Evolutionary conservation across 2,329 filamentous ascomycete species (phyloP).

Genomic region (Dothistroma septosporum): DNA sequence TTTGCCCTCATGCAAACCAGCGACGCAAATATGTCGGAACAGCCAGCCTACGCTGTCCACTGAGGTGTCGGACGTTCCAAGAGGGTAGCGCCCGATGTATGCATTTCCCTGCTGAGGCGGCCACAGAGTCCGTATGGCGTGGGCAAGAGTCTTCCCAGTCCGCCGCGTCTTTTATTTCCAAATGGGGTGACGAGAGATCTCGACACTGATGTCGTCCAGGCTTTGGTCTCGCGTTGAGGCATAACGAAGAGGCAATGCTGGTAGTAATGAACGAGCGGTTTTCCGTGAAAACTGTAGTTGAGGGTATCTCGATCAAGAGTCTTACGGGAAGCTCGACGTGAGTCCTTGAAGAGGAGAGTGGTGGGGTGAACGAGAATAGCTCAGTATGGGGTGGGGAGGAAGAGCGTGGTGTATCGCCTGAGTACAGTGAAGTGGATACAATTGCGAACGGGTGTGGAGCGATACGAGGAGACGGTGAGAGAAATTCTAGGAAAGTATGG

Average conservation of each 20-base stretch:
- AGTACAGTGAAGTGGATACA: conserved; percentile 18
- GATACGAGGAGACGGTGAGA: conserved; percentile 22
- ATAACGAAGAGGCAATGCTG: conserved; percentile 70
- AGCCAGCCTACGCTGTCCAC: conserved; percentile 63
- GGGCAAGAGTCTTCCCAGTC: conserved; percentile 66
- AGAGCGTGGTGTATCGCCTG: conserved; percentile 17
- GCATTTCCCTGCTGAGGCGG: conserved; percentile 68
- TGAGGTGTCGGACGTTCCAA: conserved; percentile 67
- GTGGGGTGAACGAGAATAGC: conserved; percentile 19
- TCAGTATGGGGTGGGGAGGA: conserved; percentile 3
- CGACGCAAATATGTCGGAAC: conserved; percentile 55
- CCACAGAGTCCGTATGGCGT: conserved; percentile 62
- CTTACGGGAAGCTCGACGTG: conserved; percentile 14
- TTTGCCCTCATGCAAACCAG: conserved; percentile 57
- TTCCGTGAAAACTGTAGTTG: conserved; percentile 70
- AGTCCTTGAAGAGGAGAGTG: conserved; percentile 22
- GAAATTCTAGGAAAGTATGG: conserved; percentile 17
- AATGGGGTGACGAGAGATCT: conserved; percentile 84
- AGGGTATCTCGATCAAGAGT: conserved; percentile 46
- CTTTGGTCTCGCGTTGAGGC: conserved; percentile 62
- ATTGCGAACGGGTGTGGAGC: conserved; percentile 18
- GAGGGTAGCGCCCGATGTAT: conserved; percentile 66
- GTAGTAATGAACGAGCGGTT: conserved; percentile 79
- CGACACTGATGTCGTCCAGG: conserved; percentile 74
- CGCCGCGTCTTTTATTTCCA: conserved; percentile 68